These are phyloP conservation scores for Colletotrichum acutatum DNA, from an alignment of 2,329 filamentous ascomycete species.

Conservation along the genomic window DNA sequence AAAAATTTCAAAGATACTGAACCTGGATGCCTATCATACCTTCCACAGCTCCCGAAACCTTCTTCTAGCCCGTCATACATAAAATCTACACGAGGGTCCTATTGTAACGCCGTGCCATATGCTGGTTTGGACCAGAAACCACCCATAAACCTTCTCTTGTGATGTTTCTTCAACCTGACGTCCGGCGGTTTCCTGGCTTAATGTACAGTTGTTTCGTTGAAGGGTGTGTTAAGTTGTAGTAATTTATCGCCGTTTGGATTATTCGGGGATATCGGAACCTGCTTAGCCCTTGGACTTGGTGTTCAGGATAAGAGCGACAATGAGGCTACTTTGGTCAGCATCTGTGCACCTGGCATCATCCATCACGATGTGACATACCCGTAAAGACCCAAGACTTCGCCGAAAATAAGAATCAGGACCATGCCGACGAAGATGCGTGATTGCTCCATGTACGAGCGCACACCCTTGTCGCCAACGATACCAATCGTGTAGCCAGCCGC, in stretches of 20 bases:
- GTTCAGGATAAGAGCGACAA: slow-evolving; percentile 93
- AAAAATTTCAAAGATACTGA: slow-evolving; percentile 31
- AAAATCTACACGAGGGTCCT: slow-evolving; percentile 47
- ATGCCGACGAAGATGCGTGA: slow-evolving; percentile 97
- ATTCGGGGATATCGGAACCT: not conserved
- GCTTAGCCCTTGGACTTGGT: slow-evolving; percentile 77
- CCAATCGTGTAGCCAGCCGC: slow-evolving; percentile 97
- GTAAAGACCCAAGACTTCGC: slow-evolving; percentile 95
- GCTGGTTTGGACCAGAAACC: slow-evolving; percentile 37
- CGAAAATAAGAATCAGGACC: slow-evolving; percentile 98
- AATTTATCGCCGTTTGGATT: slow-evolving; percentile 6
- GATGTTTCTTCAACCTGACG: slow-evolving; percentile 28
- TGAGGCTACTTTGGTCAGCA: slow-evolving; percentile 69
- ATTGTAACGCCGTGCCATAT: slow-evolving; percentile 52
- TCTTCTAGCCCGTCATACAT: slow-evolving; percentile 38
- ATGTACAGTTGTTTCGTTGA: slow-evolving; percentile 32
- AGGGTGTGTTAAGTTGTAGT: slow-evolving; percentile 22
- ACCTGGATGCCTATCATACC: slow-evolving; percentile 31
- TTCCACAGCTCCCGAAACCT: slow-evolving; percentile 21
- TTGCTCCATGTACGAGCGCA: slow-evolving; percentile 95
- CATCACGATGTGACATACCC: slow-evolving; percentile 70
- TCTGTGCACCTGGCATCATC: not conserved
- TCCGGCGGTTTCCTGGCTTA: slow-evolving; percentile 26
- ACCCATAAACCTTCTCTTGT: slow-evolving; percentile 29
- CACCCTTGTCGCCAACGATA: slow-evolving; percentile 92